A percentile compares a stretch with the other conserved stretches of the same genome.
Evolutionary conservation across 768 basidiomycete genomes (phyloP).

Genomic region (Termitomyces sp.): DNA sequence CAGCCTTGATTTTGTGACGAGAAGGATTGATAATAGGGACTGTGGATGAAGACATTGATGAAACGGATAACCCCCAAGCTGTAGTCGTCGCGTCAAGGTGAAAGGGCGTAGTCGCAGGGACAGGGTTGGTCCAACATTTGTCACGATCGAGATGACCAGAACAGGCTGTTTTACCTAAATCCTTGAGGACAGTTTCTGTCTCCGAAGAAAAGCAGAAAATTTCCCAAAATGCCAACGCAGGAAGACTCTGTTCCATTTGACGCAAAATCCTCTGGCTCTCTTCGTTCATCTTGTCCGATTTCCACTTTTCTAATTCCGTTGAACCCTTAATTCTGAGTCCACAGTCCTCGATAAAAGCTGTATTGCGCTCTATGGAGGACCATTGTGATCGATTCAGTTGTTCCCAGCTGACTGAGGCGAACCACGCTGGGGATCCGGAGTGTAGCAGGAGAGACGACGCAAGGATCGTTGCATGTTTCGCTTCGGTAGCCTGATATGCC

Average conservation of each 20-base stretch:
- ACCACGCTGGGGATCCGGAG: not conserved
- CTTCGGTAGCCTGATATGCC: not conserved
- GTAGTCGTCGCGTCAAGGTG: not conserved
- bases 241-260: not conserved
- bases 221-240: constrained; percentile 3
- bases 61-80: not conserved
- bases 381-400: constrained; percentile 1
- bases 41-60: not conserved
- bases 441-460: not conserved
- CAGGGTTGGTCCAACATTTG: not conserved
- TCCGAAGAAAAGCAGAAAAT: constrained; percentile 3
- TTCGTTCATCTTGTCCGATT: not conserved
- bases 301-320: not conserved
- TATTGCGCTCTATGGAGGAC: not conserved
- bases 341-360: constrained; percentile 3
- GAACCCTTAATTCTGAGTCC: not conserved
- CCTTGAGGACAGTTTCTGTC: not conserved
- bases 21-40: not conserved
- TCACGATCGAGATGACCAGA: not conserved
- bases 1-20: not conserved
- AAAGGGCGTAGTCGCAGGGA: not conserved
- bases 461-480: not conserved
- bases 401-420: not conserved
- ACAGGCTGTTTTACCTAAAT: not conserved
- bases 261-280: not conserved